These are phyloP conservation scores for Pyrus communis DNA, from an alignment of 306 rosid genomes.

Conservation along the genomic window DNA sequence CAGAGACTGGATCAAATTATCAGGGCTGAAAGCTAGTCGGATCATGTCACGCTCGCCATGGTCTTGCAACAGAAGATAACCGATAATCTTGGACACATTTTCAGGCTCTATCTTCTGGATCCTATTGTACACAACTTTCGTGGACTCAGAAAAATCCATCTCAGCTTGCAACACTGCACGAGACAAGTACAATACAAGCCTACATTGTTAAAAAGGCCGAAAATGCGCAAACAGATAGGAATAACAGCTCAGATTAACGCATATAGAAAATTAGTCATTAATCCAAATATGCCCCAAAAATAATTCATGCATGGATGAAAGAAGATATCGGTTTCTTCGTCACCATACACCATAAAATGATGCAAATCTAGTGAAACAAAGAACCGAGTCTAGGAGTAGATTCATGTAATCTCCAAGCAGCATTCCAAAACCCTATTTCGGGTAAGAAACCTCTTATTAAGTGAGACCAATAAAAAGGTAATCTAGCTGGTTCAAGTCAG, in stretches of 20 bases:
- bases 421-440: not conserved
- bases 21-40: conserved; percentile 40
- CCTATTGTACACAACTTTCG: conserved; percentile 26
- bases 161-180: conserved; percentile 7
- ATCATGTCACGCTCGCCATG: conserved; percentile 35
- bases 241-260: not conserved
- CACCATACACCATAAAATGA: not conserved
- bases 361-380: not conserved
- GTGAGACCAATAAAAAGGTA: not conserved
- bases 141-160: conserved; percentile 31
- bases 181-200: not conserved
- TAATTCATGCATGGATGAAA: not conserved
- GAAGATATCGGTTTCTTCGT: not conserved
- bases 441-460: not conserved
- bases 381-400: not conserved
- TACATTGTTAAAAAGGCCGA: not conserved
- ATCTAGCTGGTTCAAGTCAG: not conserved
- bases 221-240: not conserved
- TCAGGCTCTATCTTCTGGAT: conserved; percentile 35
- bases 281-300: not conserved
- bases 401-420: not conserved
- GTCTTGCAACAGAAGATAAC: conserved; percentile 28
- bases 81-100: conserved; percentile 25
- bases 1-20: conserved; percentile 23
- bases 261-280: not conserved